Percentiles rank a stretch among this genome's conserved stretches.
Conservation (phyloP, 805 yeast genomes). For the Wickerhamomyces queroliae region DNA sequence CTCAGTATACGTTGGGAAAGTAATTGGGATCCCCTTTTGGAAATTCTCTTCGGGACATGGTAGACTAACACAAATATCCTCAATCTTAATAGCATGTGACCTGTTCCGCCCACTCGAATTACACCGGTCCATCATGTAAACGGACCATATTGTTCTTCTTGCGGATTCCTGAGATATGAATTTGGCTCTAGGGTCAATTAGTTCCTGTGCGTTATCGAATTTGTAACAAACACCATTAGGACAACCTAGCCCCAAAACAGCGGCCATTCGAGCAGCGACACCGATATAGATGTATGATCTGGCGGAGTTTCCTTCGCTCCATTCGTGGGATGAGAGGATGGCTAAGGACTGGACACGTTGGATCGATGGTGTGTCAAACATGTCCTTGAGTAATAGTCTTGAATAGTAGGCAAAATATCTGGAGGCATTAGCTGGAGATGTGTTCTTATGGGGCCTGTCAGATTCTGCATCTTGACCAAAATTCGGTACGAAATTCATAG, state of each 20-base stretch:
- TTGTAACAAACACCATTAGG: constrained; percentile 16
- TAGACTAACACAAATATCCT: constrained; percentile 26
- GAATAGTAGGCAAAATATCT: constrained; percentile 37
- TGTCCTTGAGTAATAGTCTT: constrained; percentile 24
- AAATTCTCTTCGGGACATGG: constrained; percentile 30
- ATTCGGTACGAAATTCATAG: constrained; percentile 24
- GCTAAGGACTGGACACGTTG: constrained; percentile 33
- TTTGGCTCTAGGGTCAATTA: not conserved
- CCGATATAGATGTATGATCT: constrained; percentile 33
- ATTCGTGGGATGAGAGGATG: constrained; percentile 33
- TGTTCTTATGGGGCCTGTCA: no score
- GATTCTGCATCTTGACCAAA: not conserved
- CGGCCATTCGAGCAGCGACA: constrained; percentile 35
- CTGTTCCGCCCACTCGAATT: constrained; percentile 31
- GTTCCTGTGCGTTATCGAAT: constrained; percentile 3
- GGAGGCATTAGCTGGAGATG: constrained; percentile 27
- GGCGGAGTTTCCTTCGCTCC: constrained; percentile 34
- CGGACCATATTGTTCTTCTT: constrained; percentile 34
- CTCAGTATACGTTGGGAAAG: constrained; percentile 7
- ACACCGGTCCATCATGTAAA: constrained; percentile 37
- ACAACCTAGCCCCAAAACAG: constrained; percentile 28
- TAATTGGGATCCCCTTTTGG: constrained; percentile 20
- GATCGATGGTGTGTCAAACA: constrained; percentile 33
- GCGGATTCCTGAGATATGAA: constrained; percentile 26
- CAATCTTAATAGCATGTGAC: constrained; percentile 27